phyloP scores from a whole-genome alignment of 352 stramenopile genomes.

The Phytophthora hibernalis region DNA sequence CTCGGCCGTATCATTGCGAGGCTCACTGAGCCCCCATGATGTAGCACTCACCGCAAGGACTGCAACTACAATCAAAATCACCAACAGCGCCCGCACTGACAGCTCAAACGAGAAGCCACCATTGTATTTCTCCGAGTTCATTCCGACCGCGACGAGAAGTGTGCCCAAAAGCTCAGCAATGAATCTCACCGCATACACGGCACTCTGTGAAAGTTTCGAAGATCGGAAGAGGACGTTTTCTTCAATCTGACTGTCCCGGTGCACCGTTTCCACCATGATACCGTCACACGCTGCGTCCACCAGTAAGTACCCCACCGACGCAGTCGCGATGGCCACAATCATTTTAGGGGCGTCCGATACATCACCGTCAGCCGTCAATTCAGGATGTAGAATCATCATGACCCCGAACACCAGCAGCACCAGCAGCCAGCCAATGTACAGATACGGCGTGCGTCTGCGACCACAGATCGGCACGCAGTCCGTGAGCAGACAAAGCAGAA shows the following conservation, averaged over 20 bases:
- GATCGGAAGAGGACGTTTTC: background rate
- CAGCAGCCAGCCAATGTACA: constrained; percentile 66
- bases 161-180: constrained; percentile 59
- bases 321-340: constrained; percentile 55
- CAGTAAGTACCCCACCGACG: constrained; percentile 57
- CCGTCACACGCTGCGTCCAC: constrained; percentile 80
- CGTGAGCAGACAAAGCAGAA: constrained; percentile 68
- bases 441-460: constrained; percentile 72
- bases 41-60: constrained; percentile 45
- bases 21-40: constrained; percentile 50
- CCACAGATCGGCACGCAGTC: constrained; percentile 65
- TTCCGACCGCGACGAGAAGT: constrained; percentile 55
- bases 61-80: constrained; percentile 42
- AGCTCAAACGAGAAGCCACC: constrained; percentile 60
- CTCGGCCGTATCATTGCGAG: background rate
- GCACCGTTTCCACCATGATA: constrained; percentile 80
- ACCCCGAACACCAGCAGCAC: constrained; percentile 50
- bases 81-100: constrained; percentile 48
- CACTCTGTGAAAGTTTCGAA: constrained; percentile 47
- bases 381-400: constrained; percentile 35
- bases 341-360: constrained; percentile 47
- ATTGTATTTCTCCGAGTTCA: constrained; percentile 68
- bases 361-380: constrained; percentile 12
- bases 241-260: constrained; percentile 54
- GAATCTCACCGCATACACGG: constrained; percentile 72